These are phyloP conservation scores for Diaporthe sp. DNA, from an alignment of 2,329 filamentous ascomycete species.

Conservation along the genomic window DNA sequence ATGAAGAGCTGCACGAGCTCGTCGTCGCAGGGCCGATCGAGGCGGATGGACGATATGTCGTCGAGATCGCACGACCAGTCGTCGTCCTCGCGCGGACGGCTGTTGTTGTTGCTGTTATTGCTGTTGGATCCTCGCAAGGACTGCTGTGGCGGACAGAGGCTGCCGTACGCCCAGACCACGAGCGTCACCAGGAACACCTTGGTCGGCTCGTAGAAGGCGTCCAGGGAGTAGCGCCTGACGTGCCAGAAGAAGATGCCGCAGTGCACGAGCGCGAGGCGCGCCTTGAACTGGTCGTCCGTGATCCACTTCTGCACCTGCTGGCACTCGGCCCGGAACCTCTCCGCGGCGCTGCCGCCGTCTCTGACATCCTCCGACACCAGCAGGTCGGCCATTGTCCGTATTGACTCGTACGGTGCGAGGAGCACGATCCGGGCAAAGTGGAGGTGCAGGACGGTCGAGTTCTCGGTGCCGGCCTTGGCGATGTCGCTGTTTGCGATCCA, in stretches of 20 bases:
- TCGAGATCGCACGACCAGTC: conserved; percentile 34
- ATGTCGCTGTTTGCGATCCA: conserved; percentile 69
- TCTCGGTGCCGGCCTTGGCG: conserved; percentile 65
- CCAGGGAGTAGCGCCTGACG: conserved; percentile 58
- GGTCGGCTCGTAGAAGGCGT: conserved; percentile 56
- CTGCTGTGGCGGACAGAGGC: conserved; percentile 35
- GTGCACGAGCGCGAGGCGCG: conserved; percentile 59
- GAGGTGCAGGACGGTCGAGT: conserved; percentile 68
- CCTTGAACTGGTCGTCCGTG: conserved; percentile 56
- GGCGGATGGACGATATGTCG: conserved; percentile 59
- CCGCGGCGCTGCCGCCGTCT: conserved; percentile 47
- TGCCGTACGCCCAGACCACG: conserved; percentile 57
- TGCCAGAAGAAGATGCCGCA: conserved; percentile 62
- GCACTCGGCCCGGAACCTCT: conserved; percentile 53
- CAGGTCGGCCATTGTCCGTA: conserved; percentile 57
- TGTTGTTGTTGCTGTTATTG: neutral
- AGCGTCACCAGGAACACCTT: conserved; percentile 56
- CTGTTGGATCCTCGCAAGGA: conserved; percentile 3
- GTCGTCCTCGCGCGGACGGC: conserved; percentile 21
- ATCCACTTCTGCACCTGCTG: conserved; percentile 45
- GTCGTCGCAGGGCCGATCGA: conserved; percentile 68
- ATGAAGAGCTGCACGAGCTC: conserved; percentile 69
- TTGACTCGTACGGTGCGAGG: conserved; percentile 62
- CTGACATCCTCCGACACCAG: conserved; percentile 47
- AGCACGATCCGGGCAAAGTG: conserved; percentile 68